Evolutionary conservation across 2,329 filamentous ascomycete genomes (phyloP), one percentile per base, ranked within the genome.

Genomic region (Juglanconis oblonga): DNA sequence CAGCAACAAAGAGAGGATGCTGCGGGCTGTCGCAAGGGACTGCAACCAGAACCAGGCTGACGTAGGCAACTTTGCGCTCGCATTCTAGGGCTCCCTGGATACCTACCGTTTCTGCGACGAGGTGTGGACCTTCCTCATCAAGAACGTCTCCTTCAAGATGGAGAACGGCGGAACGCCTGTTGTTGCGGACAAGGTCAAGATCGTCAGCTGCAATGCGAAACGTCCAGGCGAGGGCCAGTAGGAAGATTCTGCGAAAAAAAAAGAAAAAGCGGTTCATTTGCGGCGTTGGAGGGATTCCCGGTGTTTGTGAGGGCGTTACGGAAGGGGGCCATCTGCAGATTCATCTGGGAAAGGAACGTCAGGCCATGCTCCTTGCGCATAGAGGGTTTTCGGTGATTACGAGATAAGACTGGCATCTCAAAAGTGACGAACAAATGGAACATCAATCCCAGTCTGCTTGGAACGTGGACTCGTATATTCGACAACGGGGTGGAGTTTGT

Each of bases 61-160:
- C 58, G 24, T 33, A 36, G 53, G 32, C 33, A 17, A 31, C 13
- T 17, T 59, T 17, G 59, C 62, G 71, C 53, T 69, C 60, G 55
- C 42, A 42, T 47, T 47, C 61, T 68, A 97, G 94, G 95, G 95
- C 52, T 95, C 96, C 72, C 87, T 99, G 64, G 93, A 98, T 74
- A 98, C 95, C 14, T 99, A 99, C 80, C 90, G 95, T 68, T 99
- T 99, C 83, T 99, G 95, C 80, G 95, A 99, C 77, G 95, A 99
- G 79, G 95, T 99, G 61, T 99, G 95, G 95, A 99, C 95, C 1
- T 99, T 99, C 75, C 85, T 99, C 61, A 96, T 99, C 77, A 97
- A 97, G 77, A 95, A 98, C 67, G 93, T 98, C 58, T 92, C 88
- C n/a, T 98, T 99, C 80, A 99, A 99, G 79, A 89, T 98, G 79